Percentiles rank a stretch among this genome's conserved stretches.
phyloP scores from a whole-genome alignment of 2,329 filamentous ascomycete species.

The Colletotrichum falcatum region DNA sequence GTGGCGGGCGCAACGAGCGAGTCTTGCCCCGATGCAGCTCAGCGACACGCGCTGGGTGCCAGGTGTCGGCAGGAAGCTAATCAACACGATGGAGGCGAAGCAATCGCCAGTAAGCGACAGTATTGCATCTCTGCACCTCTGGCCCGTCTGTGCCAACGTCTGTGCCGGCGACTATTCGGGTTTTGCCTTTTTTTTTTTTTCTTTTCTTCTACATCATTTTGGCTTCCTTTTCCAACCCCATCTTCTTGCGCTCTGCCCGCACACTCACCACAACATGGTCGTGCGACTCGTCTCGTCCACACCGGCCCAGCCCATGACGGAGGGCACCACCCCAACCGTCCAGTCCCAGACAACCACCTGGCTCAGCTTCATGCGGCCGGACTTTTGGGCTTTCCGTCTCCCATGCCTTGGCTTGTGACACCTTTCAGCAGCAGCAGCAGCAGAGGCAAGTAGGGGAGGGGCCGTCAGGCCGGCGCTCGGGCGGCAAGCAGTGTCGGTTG shows the following conservation, averaged over 20 bases:
- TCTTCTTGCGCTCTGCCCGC: too few relatives aligned
- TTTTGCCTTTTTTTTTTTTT: not conserved
- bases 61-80: slow-evolving; percentile 31
- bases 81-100: slow-evolving; percentile 40
- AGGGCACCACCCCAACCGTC: slow-evolving; percentile 24
- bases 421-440: slow-evolving; percentile 14
- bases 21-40: slow-evolving; percentile 25
- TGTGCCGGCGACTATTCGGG: slow-evolving; percentile 25
- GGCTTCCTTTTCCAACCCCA: not conserved
- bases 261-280: slow-evolving; percentile 28
- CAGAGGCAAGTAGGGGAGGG: not conserved
- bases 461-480: slow-evolving; percentile 13
- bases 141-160: slow-evolving; percentile 35
- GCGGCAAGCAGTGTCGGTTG: slow-evolving; percentile 20
- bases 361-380: slow-evolving; percentile 31
- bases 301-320: slow-evolving; percentile 28
- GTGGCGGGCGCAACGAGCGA: slow-evolving; percentile 4
- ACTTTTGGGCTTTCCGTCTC: not conserved
- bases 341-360: slow-evolving; percentile 27
- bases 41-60: slow-evolving; percentile 24
- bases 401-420: slow-evolving; percentile 1
- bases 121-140: slow-evolving; percentile 25
- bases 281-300: slow-evolving; percentile 21
- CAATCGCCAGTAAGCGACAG: slow-evolving; percentile 36
- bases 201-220: too few relatives aligned